A percentile compares a stretch with the other conserved stretches of the same genome.
Evolutionary conservation across 306 rosid species (phyloP).

Genomic region (Lathyrus sativus): DNA sequence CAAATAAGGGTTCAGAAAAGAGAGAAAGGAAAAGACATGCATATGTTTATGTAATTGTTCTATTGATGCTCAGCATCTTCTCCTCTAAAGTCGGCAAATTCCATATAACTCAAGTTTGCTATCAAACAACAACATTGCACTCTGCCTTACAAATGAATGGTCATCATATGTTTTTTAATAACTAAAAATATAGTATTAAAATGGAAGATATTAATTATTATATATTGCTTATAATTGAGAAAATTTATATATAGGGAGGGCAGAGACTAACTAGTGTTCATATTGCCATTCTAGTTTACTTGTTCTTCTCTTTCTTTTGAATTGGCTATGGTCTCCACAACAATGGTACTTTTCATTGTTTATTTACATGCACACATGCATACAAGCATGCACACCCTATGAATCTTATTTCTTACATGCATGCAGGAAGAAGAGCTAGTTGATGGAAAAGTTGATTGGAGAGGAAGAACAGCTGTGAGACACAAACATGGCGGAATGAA

Average conservation of each 20-base stretch:
- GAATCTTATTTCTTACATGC: constrained; percentile 15
- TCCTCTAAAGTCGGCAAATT: constrained; percentile 42
- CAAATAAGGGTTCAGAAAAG: constrained; percentile 27
- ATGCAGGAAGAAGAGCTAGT: constrained; percentile 45
- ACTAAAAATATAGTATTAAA: neutral
- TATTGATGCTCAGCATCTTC: constrained; percentile 34
- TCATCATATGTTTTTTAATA: constrained; percentile 1
- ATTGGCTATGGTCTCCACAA: neutral
- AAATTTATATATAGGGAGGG: constrained; percentile 32
- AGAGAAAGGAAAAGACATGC: neutral
- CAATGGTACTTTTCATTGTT: constrained; percentile 46
- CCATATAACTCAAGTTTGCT: constrained; percentile 28
- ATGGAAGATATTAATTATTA: neutral
- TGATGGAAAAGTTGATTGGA: constrained; percentile 89
- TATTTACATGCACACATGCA: neutral
- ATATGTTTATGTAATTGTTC: neutral
- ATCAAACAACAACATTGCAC: constrained; percentile 34
- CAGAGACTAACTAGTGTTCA: constrained; percentile 33
- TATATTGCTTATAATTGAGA: neutral
- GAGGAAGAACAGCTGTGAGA: constrained; percentile 72
- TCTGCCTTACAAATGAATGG: constrained; percentile 33
- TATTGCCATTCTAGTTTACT: constrained; percentile 1
- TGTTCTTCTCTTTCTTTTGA: constrained; percentile 26
- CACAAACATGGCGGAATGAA: constrained; percentile 72
- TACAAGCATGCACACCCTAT: no score